These are phyloP conservation scores for Hylodesmum podocarpum DNA, from an alignment of 306 rosid species.

Conservation along the genomic window DNA sequence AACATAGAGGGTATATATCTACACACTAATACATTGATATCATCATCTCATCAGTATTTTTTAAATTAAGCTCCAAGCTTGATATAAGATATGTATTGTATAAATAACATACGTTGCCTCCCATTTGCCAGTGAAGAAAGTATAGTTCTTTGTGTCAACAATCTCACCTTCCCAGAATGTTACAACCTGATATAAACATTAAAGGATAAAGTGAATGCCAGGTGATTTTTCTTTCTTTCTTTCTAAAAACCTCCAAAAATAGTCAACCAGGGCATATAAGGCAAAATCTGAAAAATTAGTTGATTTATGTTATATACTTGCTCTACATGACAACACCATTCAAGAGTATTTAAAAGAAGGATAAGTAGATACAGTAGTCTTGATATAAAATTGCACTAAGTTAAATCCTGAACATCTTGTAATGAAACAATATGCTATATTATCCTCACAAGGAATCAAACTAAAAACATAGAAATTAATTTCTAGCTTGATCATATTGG, in stretches of 20 bases:
- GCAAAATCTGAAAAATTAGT: not conserved
- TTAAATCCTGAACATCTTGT: slow-evolving; percentile 3
- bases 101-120: slow-evolving; percentile 80
- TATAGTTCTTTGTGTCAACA: slow-evolving; percentile 87
- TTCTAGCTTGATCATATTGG: not conserved
- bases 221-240: not conserved
- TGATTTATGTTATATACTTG: not conserved
- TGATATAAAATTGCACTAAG: not conserved
- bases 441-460: not conserved
- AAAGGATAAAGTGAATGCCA: slow-evolving; percentile 8
- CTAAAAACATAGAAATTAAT: slow-evolving; percentile 14
- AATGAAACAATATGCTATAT: slow-evolving; percentile 21
- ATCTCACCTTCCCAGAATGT: slow-evolving; percentile 99
- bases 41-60: slow-evolving; percentile 12
- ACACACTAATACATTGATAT: not conserved
- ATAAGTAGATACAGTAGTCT: not conserved
- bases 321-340: not conserved
- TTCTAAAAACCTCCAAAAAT: not conserved
- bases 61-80: slow-evolving; percentile 13
- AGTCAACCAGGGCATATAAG: not conserved
- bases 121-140: slow-evolving; percentile 98
- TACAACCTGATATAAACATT: slow-evolving; percentile 67
- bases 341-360: not conserved
- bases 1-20: not conserved
- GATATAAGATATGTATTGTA: slow-evolving; percentile 14